A percentile compares a stretch with the other conserved stretches of the same genome.
Conservation (phyloP, 805 yeast genomes). For the Monosporozyma unispora region DNA sequence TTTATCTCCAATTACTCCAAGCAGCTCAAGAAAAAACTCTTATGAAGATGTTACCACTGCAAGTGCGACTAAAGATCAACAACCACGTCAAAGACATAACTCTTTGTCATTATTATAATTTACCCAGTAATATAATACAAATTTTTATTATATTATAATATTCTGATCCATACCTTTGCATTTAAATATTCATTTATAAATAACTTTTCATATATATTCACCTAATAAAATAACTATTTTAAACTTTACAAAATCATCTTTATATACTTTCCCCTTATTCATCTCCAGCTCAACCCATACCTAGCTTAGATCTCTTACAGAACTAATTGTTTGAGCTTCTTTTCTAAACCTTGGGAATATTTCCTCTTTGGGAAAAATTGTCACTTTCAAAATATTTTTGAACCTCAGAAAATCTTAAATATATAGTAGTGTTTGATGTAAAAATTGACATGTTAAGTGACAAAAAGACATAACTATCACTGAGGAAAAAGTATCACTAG, state of each 20-base stretch:
- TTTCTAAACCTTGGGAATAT: not conserved
- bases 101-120: slow-evolving; percentile 10
- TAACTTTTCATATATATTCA: not conserved
- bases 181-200: not conserved
- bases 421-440: not conserved
- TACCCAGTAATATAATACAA: not conserved
- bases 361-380: not conserved
- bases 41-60: slow-evolving; percentile 3
- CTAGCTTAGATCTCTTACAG: too few species aligned
- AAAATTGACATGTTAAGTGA: not conserved
- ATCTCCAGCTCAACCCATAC: too few species aligned
- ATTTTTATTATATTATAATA: not conserved
- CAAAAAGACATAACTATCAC: too few species aligned
- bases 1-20: slow-evolving; percentile 44
- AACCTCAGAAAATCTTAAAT: not conserved
- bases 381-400: not conserved
- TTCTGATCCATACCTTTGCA: not conserved
- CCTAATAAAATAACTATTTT: not conserved
- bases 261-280: too few species aligned
- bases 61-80: slow-evolving; percentile 1
- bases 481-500: too few species aligned
- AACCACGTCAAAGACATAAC: slow-evolving; percentile 8
- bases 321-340: too few species aligned
- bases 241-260: not conserved
- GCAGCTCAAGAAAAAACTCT: slow-evolving; percentile 25